Evolutionary conservation across 2,329 filamentous ascomycete genomes (phyloP).

Genomic region (Aspergillus brunneoviolaceus): DNA sequence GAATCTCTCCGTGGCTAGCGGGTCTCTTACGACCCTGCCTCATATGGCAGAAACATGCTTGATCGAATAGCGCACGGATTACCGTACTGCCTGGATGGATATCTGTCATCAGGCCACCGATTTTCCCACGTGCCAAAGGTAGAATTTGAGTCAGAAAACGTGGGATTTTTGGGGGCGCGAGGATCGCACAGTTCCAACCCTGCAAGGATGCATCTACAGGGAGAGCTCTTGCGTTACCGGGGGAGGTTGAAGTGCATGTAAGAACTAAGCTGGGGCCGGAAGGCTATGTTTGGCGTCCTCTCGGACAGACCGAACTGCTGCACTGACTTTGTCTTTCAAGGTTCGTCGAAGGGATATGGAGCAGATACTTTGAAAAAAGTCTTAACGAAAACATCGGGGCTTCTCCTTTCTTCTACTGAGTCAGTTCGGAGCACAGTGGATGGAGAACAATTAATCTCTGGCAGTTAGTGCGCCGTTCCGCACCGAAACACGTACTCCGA

Average conservation of each 20-base stretch:
- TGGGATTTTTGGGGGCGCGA: neutral
- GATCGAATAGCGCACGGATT: neutral
- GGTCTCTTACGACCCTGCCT: neutral
- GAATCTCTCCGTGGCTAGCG: constrained; percentile 1
- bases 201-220: neutral
- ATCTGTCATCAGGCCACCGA: neutral
- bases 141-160: neutral
- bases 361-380: neutral
- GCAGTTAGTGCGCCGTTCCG: neutral
- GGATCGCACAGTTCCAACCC: neutral
- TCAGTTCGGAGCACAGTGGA: neutral
- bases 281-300: neutral
- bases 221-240: neutral
- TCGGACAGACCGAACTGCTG: neutral
- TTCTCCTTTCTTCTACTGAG: neutral
- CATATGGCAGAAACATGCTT: neutral
- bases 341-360: too few relatives aligned
- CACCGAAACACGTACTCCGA: neutral
- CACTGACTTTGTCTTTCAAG: neutral
- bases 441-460: constrained; percentile 1
- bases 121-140: neutral
- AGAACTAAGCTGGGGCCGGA: neutral
- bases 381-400: neutral
- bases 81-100: neutral
- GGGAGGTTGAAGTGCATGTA: neutral